Conservation (phyloP, 352 stramenopile species). For the Phytophthora idaei region DNA sequence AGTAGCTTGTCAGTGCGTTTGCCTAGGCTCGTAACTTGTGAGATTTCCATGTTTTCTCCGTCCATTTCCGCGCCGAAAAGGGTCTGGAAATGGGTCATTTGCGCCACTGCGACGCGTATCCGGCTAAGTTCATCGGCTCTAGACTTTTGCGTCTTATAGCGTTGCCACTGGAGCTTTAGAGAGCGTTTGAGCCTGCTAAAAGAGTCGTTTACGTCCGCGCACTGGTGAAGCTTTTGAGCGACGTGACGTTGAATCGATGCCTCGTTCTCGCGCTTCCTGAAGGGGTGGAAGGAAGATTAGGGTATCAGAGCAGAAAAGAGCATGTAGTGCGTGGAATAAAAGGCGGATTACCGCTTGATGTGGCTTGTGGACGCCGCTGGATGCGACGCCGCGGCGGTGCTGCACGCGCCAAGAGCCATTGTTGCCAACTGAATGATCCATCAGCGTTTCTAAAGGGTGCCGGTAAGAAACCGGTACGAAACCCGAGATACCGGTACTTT, state of each 20-base stretch:
- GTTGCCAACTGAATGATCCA: too few relatives aligned
- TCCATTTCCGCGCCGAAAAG: slow-evolving; percentile 25
- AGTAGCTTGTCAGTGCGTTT: slow-evolving; percentile 29
- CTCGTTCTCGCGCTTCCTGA: slow-evolving; percentile 41
- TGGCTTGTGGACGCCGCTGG: neutral
- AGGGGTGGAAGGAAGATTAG: neutral
- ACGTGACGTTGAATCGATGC: slow-evolving; percentile 64
- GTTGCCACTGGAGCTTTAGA: slow-evolving; percentile 9
- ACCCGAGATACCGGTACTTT: too few relatives aligned
- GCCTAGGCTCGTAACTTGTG: slow-evolving; percentile 15
- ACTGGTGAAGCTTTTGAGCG: slow-evolving; percentile 22
- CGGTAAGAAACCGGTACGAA: too few relatives aligned
- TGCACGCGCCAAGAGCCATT: too few relatives aligned
- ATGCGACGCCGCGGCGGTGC: neutral
- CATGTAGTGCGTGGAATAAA: neutral
- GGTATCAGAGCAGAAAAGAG: neutral
- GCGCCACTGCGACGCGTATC: slow-evolving; percentile 22
- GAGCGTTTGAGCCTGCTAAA: slow-evolving; percentile 5
- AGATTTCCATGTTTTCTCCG: neutral
- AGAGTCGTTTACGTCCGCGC: slow-evolving; percentile 21
- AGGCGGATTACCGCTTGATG: slow-evolving; percentile 11
- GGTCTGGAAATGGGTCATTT: slow-evolving; percentile 21
- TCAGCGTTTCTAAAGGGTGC: too few relatives aligned
- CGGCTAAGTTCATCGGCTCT: slow-evolving; percentile 7
- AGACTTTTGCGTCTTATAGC: slow-evolving; percentile 18